Evolutionary conservation across 768 basidiomycete species (phyloP).

Genomic region (Tricholoma bakamatsutake): DNA sequence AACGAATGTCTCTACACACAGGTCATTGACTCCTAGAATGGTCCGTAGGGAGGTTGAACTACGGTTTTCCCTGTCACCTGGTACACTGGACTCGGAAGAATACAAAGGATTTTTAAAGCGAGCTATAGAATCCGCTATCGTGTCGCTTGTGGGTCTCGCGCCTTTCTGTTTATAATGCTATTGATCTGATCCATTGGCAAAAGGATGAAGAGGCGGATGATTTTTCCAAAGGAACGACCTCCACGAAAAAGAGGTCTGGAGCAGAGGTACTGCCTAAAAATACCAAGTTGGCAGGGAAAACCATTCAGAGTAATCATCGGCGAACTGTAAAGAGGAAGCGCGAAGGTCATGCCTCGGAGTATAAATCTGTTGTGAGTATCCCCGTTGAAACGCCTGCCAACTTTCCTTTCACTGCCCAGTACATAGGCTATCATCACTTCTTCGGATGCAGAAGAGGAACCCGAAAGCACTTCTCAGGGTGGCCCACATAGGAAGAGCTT

Average conservation of each 20-base stretch:
- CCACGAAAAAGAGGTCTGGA: conserved; percentile 5
- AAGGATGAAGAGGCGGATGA: not conserved
- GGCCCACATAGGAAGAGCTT: not conserved
- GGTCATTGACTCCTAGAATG: conserved; percentile 41
- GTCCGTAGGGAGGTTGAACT: conserved; percentile 48
- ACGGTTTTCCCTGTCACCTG: conserved; percentile 36
- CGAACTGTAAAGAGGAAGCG: conserved; percentile 11
- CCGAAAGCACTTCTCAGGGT: not conserved
- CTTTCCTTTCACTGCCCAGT: conserved; percentile 7
- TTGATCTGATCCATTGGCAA: not conserved
- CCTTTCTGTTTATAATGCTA: not conserved
- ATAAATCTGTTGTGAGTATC: conserved; percentile 32
- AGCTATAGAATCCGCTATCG: conserved; percentile 33
- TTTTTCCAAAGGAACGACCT: conserved; percentile 6
- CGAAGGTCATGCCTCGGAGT: conserved; percentile 19
- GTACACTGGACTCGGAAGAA: conserved; percentile 34
- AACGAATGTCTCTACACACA: conserved; percentile 14
- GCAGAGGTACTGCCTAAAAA: conserved; percentile 1
- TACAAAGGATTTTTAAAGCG: conserved; percentile 44
- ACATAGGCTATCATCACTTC: conserved; percentile 28
- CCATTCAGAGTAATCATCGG: not conserved
- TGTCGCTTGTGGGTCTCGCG: conserved; percentile 8
- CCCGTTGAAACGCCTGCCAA: not conserved
- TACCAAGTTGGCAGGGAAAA: not conserved
- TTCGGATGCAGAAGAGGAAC: conserved; percentile 33